A percentile compares a stretch with the other conserved stretches of the same genome.
Evolutionary conservation across 352 stramenopile genomes (phyloP).

Genomic region (Phytopythium montanum): DNA sequence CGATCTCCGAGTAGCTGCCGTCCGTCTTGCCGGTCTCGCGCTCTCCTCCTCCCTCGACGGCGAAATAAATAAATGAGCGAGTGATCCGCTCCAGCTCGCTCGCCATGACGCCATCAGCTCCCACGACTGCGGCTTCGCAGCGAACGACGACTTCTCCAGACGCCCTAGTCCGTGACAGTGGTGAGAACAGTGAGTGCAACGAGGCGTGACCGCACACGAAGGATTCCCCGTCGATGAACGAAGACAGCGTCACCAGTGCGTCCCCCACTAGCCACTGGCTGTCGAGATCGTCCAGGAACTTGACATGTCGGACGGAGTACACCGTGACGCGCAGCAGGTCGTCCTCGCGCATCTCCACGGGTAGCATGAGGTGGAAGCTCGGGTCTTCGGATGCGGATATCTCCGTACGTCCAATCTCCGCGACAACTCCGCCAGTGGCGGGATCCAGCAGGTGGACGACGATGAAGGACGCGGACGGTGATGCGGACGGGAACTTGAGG

Average conservation of each 20-base stretch:
- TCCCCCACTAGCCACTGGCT: conserved; percentile 76
- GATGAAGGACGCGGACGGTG: conserved; percentile 52
- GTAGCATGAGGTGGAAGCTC: conserved; percentile 76
- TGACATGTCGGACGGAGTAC: conserved; percentile 60
- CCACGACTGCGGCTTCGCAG: conserved; percentile 62
- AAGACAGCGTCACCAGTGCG: conserved; percentile 41
- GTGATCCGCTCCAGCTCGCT: conserved; percentile 55
- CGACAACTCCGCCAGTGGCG: conserved; percentile 30
- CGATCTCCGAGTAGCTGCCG: conserved; percentile 28
- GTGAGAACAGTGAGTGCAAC: conserved; percentile 62
- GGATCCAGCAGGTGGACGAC: conserved; percentile 59
- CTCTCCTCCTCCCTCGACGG: conserved; percentile 21
- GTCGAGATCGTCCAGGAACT: conserved; percentile 55
- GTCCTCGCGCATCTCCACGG: conserved; percentile 48
- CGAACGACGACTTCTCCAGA: conserved; percentile 76
- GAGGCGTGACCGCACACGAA: conserved; percentile 25
- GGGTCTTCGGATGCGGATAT: conserved; percentile 65
- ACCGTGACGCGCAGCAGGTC: conserved; percentile 61
- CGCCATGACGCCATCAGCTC: conserved; percentile 17
- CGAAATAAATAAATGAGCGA: conserved; percentile 75
- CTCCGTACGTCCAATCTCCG: conserved; percentile 74
- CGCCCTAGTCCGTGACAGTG: conserved; percentile 52
- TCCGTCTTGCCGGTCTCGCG: conserved; percentile 3
- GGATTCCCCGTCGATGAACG: conserved; percentile 33
- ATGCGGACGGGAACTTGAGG: conserved; percentile 62